A percentile compares a stretch with the other conserved stretches of the same genome.
phyloP scores from a whole-genome alignment of 768 basidiomycete species.

The Harrya chromipes region DNA sequence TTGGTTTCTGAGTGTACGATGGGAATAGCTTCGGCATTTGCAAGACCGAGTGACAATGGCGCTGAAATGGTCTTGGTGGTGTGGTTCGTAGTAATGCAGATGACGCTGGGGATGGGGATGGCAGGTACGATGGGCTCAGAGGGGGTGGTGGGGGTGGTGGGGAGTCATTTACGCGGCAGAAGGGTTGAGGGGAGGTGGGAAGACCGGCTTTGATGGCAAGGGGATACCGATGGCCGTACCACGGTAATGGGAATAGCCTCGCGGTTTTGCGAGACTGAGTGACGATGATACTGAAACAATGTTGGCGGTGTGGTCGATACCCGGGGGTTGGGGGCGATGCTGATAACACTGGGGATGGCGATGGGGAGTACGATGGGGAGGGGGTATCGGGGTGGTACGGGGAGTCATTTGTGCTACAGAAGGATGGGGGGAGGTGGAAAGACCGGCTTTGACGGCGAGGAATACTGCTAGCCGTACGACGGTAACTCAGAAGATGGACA shows the following conservation, averaged over 20 bases:
- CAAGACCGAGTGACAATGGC: constrained; percentile 35
- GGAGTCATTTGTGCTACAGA: no score
- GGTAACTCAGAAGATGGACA: no score
- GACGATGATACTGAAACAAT: no score
- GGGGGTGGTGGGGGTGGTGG: constrained; percentile 51
- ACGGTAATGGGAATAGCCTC: constrained; percentile 29
- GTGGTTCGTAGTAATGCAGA: constrained; percentile 55
- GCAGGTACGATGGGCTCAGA: constrained; percentile 49
- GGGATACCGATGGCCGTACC: constrained; percentile 28
- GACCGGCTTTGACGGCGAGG: no score
- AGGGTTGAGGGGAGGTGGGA: constrained; percentile 15
- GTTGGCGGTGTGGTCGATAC: no score
- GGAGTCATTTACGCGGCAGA: constrained; percentile 25
- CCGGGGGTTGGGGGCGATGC: no score
- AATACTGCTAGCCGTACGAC: no score
- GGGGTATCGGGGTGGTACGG: no score
- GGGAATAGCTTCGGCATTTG: constrained; percentile 18
- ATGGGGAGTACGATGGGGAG: no score
- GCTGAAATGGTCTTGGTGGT: constrained; percentile 45
- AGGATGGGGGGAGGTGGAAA: no score
- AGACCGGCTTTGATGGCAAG: constrained; percentile 31
- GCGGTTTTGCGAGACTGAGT: no score
- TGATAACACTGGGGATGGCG: no score
- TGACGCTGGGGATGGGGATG: constrained; percentile 55
- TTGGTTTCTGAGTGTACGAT: constrained; percentile 46